Base-by-base conservation (phyloP, 2,329 filamentous ascomycete species). In the Exophiala viscosa region DNA sequence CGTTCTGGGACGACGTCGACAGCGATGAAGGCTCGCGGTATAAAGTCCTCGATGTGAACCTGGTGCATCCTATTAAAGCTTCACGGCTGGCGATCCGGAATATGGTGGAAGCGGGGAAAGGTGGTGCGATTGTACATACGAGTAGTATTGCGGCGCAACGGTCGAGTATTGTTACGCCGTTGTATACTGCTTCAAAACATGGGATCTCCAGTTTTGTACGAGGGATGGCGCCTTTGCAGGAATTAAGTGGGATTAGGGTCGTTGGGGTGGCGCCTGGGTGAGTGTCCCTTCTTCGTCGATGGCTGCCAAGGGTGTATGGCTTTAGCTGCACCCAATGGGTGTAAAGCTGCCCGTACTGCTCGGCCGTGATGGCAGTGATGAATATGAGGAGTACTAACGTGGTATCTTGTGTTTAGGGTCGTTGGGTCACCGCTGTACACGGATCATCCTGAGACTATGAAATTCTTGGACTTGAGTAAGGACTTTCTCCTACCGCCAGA, bases 351-450 rank as follows among this genome's bases (percentile, higher is more conserved):
- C n/a, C n/a, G n/a, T n/a, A n/a, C n/a, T n/a, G n/a, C n/a, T n/a
- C n/a, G n/a, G n/a, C n/a, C n/a, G n/a, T n/a, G n/a, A n/a, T n/a
- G n/a, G n/a, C n/a, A n/a, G n/a, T n/a, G n/a, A n/a, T 15, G 11
- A 36, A 8, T 14, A 5, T 32, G n/a, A 14, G 3, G 7, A 4
- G 84, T 2, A 80, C 80, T 8, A 81, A 81, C 0, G 81, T 28
- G 23, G 80, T 36, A 5, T n/a, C n/a, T n/a, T 13, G 3, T 36
- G 3, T 15, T 13, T 4, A 36, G 34, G 0, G 66, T 83, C 1
- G 80, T 84, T 60, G 80, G 76, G 54, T 84, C 82, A 11, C 82
- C 82, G 5, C 66, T 85, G 3, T 84, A 79, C 79, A 79, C 75
- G 0, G 81, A 83, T 3, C 73, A 83, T 59, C 78, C 79, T 0